Evolutionary conservation across 73 alveolate genomes (phyloP), one percentile per base, ranked within the genome.

Genomic region (Paramecium sonneborni): DNA sequence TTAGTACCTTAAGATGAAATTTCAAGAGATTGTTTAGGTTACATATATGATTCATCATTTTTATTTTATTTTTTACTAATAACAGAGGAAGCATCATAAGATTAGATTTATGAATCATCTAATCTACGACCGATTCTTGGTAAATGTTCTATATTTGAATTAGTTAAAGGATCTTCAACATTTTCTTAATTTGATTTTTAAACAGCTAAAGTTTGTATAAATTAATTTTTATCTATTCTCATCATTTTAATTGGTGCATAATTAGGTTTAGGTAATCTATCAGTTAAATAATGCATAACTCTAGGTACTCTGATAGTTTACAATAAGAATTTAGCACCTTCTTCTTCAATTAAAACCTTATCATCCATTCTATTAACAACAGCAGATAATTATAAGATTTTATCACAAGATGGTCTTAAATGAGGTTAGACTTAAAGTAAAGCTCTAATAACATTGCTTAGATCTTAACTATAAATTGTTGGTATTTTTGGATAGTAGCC

Each of bases 261-360:
- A 86, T 96, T 94, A 15, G 99, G 96, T 76, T 95, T 97, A 38
- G 99, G 99, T 21, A 97, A 93, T 92, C 96, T 94, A 74, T 97
- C 99, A 41, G 98, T 97, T n/a, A 97, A 88, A 76, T 92, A 93
- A 30, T 95, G 95, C 52, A 96, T 70, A 92, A 95, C 95, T 85
- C 97, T 92, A 5, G 99, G 99, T 10, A 97, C 98, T 90, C 97
- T 94, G 69, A 97, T 97, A 43, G 99, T 97, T 46, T 95, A 93
- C 37, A 97, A 82, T 70, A 96, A 46, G 52, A 76, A 48, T 76
- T 84, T 57, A 0, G 85, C 82, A 23, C 92, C 94, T 88, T 76
- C 92, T 48, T 57, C 86, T 34, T 62, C 92, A 34, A 69, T 62
- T 10, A 88, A 32, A 14, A 69, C 85, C 15, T 82, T 88, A 43